Evolutionary conservation across 1,139 yeast genomes (phyloP).

Genomic region (Suhomyces taliae): DNA sequence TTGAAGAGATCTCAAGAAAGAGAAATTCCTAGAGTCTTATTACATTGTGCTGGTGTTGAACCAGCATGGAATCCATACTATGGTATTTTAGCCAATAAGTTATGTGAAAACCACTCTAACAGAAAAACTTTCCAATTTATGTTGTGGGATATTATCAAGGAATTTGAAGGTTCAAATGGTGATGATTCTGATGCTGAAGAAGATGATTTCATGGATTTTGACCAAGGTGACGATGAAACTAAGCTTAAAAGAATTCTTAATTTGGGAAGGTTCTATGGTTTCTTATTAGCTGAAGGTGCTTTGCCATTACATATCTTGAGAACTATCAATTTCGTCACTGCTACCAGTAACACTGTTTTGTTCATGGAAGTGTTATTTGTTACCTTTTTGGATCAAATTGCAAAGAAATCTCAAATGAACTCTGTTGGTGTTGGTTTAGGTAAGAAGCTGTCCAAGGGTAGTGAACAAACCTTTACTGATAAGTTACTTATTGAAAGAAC

Average conservation of each 20-base stretch:
- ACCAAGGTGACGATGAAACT: slow-evolving; percentile 36
- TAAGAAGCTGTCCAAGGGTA: slow-evolving; percentile 31
- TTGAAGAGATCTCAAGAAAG: slow-evolving; percentile 81
- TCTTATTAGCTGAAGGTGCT: slow-evolving; percentile 67
- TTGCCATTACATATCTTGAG: slow-evolving; percentile 72
- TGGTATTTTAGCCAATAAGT: slow-evolving; percentile 72
- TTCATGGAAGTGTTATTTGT: slow-evolving; percentile 75
- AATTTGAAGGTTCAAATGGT: slow-evolving; percentile 49
- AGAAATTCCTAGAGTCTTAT: slow-evolving; percentile 80
- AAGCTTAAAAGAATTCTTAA: slow-evolving; percentile 63
- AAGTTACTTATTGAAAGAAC: slow-evolving; percentile 54
- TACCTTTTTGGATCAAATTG: slow-evolving; percentile 64
- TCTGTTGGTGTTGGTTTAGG: slow-evolving; percentile 48
- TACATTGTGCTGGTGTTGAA: slow-evolving; percentile 86
- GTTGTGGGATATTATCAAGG: slow-evolving; percentile 85
- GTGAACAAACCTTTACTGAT: slow-evolving; percentile 51
- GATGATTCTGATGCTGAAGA: slow-evolving; percentile 43
- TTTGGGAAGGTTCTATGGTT: slow-evolving; percentile 78
- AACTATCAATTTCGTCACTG: slow-evolving; percentile 71
- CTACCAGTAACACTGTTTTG: slow-evolving; percentile 61
- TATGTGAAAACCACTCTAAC: slow-evolving; percentile 68
- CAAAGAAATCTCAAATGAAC: slow-evolving; percentile 59
- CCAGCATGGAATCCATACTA: slow-evolving; percentile 89
- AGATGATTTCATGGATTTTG: slow-evolving; percentile 37
- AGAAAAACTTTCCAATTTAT: slow-evolving; percentile 85